A percentile compares a stretch with the other conserved stretches of the same genome.
Evolutionary conservation across 768 basidiomycete species (phyloP).

Genomic region (Rhizopogon sp.): DNA sequence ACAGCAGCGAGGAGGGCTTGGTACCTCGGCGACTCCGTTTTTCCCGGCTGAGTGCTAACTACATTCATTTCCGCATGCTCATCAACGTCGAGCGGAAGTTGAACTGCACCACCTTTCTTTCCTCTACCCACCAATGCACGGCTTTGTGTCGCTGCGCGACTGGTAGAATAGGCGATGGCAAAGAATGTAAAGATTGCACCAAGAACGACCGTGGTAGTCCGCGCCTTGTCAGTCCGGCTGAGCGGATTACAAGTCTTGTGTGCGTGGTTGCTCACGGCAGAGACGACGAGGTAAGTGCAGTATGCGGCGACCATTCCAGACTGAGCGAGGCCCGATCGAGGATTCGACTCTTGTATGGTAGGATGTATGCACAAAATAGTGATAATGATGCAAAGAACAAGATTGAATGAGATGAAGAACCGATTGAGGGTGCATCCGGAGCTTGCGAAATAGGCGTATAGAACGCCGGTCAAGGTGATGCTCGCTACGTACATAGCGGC

Average conservation of each 20-base stretch:
- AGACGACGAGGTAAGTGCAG: slow-evolving; percentile 92
- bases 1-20: slow-evolving; percentile 94
- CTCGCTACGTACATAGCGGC: slow-evolving; percentile 81
- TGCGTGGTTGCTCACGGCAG: slow-evolving; percentile 89
- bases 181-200: slow-evolving; percentile 97
- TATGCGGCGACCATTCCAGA: slow-evolving; percentile 97
- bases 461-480: slow-evolving; percentile 80
- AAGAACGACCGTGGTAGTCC: slow-evolving; percentile 81
- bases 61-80: slow-evolving; percentile 66
- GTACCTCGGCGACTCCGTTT: slow-evolving; percentile 84
- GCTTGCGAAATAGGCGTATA: slow-evolving; percentile 89
- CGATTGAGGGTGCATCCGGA: slow-evolving; percentile 87
- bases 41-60: slow-evolving; percentile 79
- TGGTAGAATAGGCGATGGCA: slow-evolving; percentile 97
- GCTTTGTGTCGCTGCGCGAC: slow-evolving; percentile 92
- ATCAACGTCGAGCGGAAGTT: slow-evolving; percentile 50
- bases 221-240: slow-evolving; percentile 60
- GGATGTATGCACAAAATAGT: slow-evolving; percentile 84
- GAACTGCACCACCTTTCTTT: slow-evolving; percentile 59
- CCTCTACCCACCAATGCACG: slow-evolving; percentile 79
- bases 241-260: slow-evolving; percentile 89
- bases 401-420: slow-evolving; percentile 97
- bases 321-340: slow-evolving; percentile 92
- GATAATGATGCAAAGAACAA: slow-evolving; percentile 71
- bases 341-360: slow-evolving; percentile 85